Conservation (phyloP, 495 filamentous ascomycete species). For the Daldinia bambusicola region DNA sequence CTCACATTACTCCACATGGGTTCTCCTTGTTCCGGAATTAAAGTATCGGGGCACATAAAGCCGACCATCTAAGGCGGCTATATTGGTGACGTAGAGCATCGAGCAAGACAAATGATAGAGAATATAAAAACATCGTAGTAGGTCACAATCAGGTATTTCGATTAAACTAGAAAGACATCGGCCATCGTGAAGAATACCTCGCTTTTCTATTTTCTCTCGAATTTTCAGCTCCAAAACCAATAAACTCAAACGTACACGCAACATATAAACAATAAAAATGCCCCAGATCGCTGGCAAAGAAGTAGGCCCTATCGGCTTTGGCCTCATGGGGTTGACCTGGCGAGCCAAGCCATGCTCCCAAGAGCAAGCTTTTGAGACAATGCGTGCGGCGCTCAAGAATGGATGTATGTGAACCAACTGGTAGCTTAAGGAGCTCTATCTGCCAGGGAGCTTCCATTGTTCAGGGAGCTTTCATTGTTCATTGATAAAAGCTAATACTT, state of each 20-base stretch:
- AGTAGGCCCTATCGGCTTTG: conserved; percentile 65
- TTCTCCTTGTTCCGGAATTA: no score
- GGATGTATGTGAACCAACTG: conserved; percentile 49
- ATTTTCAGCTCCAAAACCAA: not conserved
- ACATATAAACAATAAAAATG: conserved; percentile 47
- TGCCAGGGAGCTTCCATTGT: not conserved
- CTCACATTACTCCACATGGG: no score
- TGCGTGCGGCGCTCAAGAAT: conserved; percentile 70
- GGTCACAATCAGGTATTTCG: not conserved
- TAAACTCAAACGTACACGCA: not conserved
- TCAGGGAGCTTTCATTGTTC: not conserved
- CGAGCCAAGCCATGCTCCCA: conserved; percentile 64
- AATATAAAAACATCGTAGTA: conserved; percentile 9
- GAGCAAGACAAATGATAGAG: not conserved
- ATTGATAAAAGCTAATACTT: conserved; percentile 13
- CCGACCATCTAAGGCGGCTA: no score
- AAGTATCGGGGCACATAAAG: no score
- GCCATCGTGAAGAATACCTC: not conserved
- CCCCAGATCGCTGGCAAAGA: conserved; percentile 60
- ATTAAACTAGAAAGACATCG: not conserved
- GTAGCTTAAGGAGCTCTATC: not conserved
- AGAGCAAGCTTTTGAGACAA: conserved; percentile 71
- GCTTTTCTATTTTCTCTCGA: not conserved
- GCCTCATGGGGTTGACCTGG: conserved; percentile 81
- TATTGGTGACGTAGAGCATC: not conserved